phyloP scores from a whole-genome alignment of 148 eudicot species.

The Diospyros lotus region DNA sequence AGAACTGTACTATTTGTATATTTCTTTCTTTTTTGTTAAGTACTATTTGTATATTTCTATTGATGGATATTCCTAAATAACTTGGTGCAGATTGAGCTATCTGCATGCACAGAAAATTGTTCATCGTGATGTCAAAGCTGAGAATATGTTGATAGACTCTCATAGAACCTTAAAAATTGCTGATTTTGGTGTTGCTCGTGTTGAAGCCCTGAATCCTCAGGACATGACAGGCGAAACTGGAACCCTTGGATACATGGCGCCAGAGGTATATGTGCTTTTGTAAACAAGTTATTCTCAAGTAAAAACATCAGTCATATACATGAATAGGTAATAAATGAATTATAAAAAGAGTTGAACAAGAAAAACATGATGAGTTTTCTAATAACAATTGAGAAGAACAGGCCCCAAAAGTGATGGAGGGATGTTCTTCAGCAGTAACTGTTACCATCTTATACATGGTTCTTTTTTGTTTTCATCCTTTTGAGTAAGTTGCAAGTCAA shows the following conservation, averaged over 20 bases:
- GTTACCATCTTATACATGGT: too few species aligned
- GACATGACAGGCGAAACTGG: constrained; percentile 97
- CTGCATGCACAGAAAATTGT: constrained; percentile 85
- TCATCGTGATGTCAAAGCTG: constrained; percentile 92
- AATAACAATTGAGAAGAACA: too few species aligned
- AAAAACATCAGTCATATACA: not conserved
- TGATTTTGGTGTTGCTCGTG: constrained; percentile 96
- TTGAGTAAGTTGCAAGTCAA: too few species aligned
- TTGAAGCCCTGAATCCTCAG: constrained; percentile 76
- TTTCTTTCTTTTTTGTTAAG: too few species aligned
- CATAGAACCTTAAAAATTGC: constrained; percentile 62
- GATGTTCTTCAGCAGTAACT: too few species aligned
- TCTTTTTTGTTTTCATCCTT: too few species aligned
- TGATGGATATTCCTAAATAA: not conserved
- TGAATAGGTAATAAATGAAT: too few species aligned
- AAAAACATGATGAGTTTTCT: too few species aligned
- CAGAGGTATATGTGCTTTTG: constrained; percentile 50
- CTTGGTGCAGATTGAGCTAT: constrained; percentile 55
- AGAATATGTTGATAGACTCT: constrained; percentile 75
- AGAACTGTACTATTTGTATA: not conserved
- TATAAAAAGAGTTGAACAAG: too few species aligned
- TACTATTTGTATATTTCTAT: not conserved
- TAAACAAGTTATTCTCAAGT: not conserved
- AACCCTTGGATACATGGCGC: constrained; percentile 93
- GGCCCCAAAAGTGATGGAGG: too few species aligned